Conservation (phyloP, 345 rosid species). For the Reutealis trisperma region DNA sequence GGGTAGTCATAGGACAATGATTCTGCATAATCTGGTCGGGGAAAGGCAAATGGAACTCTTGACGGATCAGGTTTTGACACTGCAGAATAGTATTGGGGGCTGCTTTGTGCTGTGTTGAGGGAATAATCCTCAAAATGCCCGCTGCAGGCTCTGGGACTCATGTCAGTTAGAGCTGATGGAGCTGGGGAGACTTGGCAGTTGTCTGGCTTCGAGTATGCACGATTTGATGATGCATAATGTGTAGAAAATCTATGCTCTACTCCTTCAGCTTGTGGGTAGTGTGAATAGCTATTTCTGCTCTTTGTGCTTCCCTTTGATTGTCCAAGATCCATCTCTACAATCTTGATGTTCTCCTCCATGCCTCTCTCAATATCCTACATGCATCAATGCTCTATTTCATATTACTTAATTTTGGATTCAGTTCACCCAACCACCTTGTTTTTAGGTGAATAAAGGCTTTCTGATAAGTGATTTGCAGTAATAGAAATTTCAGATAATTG, state of each 20-base stretch:
- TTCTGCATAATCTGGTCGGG: slow-evolving; percentile 43
- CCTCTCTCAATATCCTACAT: slow-evolving; percentile 52
- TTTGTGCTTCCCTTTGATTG: slow-evolving; percentile 39
- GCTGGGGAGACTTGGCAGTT: slow-evolving; percentile 49
- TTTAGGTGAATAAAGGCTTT: too few species aligned
- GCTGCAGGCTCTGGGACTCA: slow-evolving; percentile 73
- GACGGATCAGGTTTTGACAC: slow-evolving; percentile 63
- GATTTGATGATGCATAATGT: slow-evolving; percentile 25
- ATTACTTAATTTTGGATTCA: background rate
- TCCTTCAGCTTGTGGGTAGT: slow-evolving; percentile 32
- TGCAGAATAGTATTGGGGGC: slow-evolving; percentile 66
- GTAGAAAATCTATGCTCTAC: slow-evolving; percentile 41
- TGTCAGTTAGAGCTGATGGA: slow-evolving; percentile 66
- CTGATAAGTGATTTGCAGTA: too few species aligned
- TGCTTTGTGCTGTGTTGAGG: slow-evolving; percentile 59
- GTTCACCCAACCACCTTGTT: background rate
- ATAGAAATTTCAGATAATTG: too few species aligned
- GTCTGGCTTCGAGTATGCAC: slow-evolving; percentile 35
- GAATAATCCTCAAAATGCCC: slow-evolving; percentile 76
- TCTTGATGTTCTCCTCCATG: slow-evolving; percentile 76
- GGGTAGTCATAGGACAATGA: slow-evolving; percentile 45
- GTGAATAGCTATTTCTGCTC: slow-evolving; percentile 50
- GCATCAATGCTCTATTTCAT: slow-evolving; percentile 2
- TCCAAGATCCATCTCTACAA: slow-evolving; percentile 75
- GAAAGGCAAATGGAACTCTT: slow-evolving; percentile 36